Base-by-base conservation (phyloP, 805 yeast genomes). In the Cyberlindnera maritima region DNA sequence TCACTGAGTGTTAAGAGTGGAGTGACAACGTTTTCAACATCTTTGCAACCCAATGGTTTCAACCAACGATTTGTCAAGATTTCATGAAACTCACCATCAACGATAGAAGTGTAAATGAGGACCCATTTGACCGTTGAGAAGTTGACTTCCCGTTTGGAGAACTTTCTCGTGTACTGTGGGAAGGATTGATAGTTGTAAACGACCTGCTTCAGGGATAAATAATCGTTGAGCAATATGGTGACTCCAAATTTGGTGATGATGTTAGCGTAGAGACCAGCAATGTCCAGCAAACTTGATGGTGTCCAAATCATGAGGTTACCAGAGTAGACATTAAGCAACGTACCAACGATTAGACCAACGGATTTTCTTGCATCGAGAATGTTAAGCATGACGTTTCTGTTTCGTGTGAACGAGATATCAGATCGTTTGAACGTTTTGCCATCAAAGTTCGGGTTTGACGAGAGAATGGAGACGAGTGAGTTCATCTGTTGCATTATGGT, bases 41-140 rank as follows among this genome's bases (percentile, higher is more conserved):
- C 79, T 45, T 72, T 76, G 59, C 96, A 89, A 0, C 99, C 99
- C 44, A 94, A 66, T 2, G 98, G 97, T 54, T 83, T 78, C 40
- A 94, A 72, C 89, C 96, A 94, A 47, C 98, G 75, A 53, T 89
- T 92, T 12, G 95, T 81, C 35, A 94, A 71, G 62, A 94, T 83
- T 54, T 88, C 96, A 55, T 90, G 80, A 55, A 92, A 92, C 55
- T 94, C 99, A 6, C 96, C 88, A 61, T 94, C 98, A 5, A 91
- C 89, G 0, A 95, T 86, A 7, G 85, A 75, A 1, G 97, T 86
- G 55, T 89, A 89, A 11, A 95, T 89, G 32, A 94, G 67, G 40
- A 96, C 95, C 92, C 97, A 91, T 55, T 82, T 80, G 3, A 94
- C 82, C 21, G 86, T 76, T 0, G 91, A 80, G 32, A 94, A 74